Percentiles rank a stretch among this genome's conserved stretches.
Evolutionary conservation across 2,329 filamentous ascomycete species (phyloP).

Genomic region (Curvularia verruculosa): DNA sequence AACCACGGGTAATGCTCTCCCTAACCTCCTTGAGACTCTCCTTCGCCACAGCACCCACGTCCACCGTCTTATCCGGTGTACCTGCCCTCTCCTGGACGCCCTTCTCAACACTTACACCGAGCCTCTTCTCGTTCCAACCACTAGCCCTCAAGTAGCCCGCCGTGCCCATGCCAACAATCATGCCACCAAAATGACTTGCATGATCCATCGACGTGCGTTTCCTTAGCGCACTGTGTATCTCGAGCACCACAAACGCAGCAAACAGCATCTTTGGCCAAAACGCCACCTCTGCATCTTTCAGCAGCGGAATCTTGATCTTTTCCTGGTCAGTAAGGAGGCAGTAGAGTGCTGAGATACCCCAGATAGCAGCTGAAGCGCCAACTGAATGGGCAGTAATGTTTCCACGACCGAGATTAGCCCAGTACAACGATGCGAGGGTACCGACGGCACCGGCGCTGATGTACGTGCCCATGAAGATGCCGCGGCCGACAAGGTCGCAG

Average conservation of each 20-base stretch:
- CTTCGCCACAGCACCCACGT: slow-evolving; percentile 32
- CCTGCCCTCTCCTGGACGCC: slow-evolving; percentile 21
- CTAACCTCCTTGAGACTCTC: slow-evolving; percentile 40
- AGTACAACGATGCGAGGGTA: slow-evolving; percentile 38
- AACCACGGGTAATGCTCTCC: slow-evolving; percentile 37
- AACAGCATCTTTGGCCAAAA: slow-evolving; percentile 44
- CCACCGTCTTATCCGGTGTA: slow-evolving; percentile 28
- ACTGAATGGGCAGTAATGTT: slow-evolving; percentile 37
- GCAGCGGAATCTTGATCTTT: slow-evolving; percentile 38
- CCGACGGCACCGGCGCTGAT: slow-evolving; percentile 44
- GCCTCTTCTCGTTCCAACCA: slow-evolving; percentile 31
- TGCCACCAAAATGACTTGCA: slow-evolving; percentile 47
- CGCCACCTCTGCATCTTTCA: slow-evolving; percentile 32
- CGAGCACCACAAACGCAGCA: slow-evolving; percentile 32
- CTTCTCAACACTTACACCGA: not conserved
- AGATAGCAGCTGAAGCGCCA: slow-evolving; percentile 44
- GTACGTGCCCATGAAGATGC: slow-evolving; percentile 45
- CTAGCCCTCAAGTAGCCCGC: slow-evolving; percentile 38
- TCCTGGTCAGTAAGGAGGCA: slow-evolving; percentile 43
- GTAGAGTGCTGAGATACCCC: slow-evolving; percentile 41
- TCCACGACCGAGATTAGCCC: slow-evolving; percentile 42
- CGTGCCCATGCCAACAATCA: slow-evolving; percentile 30
- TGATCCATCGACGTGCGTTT: slow-evolving; percentile 37
- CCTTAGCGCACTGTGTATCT: slow-evolving; percentile 28
- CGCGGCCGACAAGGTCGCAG: slow-evolving; percentile 46